These are phyloP conservation scores for Phytophthora uliginosa DNA, from an alignment of 352 stramenopile species.

Conservation along the genomic window DNA sequence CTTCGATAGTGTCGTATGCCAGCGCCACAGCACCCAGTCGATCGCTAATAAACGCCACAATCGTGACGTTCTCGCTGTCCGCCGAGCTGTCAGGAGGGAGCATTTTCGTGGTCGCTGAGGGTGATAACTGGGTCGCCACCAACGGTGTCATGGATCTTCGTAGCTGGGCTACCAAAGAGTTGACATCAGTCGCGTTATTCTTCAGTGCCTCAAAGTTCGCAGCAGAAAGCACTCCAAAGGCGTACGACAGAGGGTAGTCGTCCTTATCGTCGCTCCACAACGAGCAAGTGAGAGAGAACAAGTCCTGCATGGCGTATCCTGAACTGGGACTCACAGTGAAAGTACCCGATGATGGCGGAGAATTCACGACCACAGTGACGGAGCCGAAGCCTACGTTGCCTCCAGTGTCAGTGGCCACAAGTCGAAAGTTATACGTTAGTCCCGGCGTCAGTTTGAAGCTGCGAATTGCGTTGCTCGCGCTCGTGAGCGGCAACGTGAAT, in stretches of 20 bases:
- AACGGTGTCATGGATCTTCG: conserved; percentile 46
- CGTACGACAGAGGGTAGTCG: conserved; percentile 72
- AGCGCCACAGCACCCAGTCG: conserved; percentile 48
- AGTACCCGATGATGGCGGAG: conserved; percentile 61
- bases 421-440: conserved; percentile 74
- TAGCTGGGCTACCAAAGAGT: conserved; percentile 34
- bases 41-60: conserved; percentile 72
- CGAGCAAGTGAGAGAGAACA: conserved; percentile 57
- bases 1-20: conserved; percentile 45
- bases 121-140: conserved; percentile 49
- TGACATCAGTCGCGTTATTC: conserved; percentile 21
- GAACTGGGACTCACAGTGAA: conserved; percentile 54
- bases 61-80: conserved; percentile 48
- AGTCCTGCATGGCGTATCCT: conserved; percentile 65
- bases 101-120: conserved; percentile 48
- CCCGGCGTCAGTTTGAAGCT: conserved; percentile 68
- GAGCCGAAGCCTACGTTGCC: conserved; percentile 65
- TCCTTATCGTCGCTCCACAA: conserved; percentile 72
- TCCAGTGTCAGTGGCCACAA: conserved; percentile 63
- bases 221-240: conserved; percentile 61
- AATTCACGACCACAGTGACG: conserved; percentile 65
- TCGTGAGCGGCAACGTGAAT: conserved; percentile 71
- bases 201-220: conserved; percentile 31
- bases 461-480: conserved; percentile 56
- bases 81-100: conserved; percentile 42